Evolutionary conservation across 805 yeast species (phyloP).

Genomic region (Sungouiella thailandica): DNA sequence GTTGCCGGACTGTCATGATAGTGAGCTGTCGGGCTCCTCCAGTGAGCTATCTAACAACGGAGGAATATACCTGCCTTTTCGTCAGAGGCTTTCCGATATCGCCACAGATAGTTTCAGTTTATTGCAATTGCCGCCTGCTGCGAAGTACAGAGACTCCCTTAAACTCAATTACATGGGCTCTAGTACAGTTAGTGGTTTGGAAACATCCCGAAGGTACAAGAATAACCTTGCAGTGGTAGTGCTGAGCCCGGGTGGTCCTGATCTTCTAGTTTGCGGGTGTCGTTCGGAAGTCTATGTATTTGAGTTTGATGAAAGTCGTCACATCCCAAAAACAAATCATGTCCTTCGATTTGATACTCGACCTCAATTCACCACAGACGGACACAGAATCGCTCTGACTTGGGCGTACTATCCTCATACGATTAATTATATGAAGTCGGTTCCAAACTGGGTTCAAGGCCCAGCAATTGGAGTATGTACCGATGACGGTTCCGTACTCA

Average conservation of each 20-base stretch:
- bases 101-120: slow-evolving; percentile 15
- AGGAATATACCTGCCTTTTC: slow-evolving; percentile 3
- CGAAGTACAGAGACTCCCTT: slow-evolving; percentile 31
- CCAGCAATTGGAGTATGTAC: slow-evolving; percentile 45
- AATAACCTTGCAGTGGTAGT: slow-evolving; percentile 33
- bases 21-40: background rate
- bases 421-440: slow-evolving; percentile 43
- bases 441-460: slow-evolving; percentile 28
- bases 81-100: slow-evolving; percentile 11
- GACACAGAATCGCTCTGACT: slow-evolving; percentile 41
- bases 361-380: slow-evolving; percentile 36
- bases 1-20: background rate
- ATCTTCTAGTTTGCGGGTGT: slow-evolving; percentile 26
- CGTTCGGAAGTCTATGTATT: slow-evolving; percentile 32
- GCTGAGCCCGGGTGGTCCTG: slow-evolving; percentile 10
- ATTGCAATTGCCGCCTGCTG: slow-evolving; percentile 28
- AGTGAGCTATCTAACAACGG: background rate
- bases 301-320: slow-evolving; percentile 23
- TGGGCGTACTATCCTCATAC: slow-evolving; percentile 54
- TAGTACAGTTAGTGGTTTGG: slow-evolving; percentile 16
- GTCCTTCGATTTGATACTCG: slow-evolving; percentile 35
- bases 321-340: slow-evolving; percentile 22
- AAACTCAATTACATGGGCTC: slow-evolving; percentile 20
- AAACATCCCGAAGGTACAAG: slow-evolving; percentile 32
- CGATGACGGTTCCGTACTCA: slow-evolving; percentile 51